These are phyloP conservation scores for Nothophytophthora sp. DNA, from an alignment of 352 stramenopile genomes.

Conservation along the genomic window DNA sequence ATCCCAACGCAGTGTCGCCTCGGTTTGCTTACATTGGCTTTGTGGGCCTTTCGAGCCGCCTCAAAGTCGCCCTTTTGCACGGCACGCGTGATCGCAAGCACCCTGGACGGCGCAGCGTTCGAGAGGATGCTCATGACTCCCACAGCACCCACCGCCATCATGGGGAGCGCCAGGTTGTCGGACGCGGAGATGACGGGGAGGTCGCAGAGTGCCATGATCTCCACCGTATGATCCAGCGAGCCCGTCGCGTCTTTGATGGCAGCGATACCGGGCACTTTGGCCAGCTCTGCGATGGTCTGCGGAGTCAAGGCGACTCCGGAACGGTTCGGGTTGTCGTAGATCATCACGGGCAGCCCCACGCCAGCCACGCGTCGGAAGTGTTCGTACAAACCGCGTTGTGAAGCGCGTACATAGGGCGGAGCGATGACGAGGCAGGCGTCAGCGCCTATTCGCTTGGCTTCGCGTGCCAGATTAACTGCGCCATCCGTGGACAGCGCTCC, in stretches of 20 bases:
- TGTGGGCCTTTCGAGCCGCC: constrained; percentile 57
- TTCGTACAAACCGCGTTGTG: constrained; percentile 89
- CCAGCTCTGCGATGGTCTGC: constrained; percentile 88
- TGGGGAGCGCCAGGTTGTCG: constrained; percentile 78
- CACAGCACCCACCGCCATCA: constrained; percentile 77
- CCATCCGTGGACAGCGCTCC: constrained; percentile 89
- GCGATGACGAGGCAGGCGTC: constrained; percentile 94
- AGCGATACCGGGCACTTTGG: constrained; percentile 91
- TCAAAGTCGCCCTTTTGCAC: constrained; percentile 60
- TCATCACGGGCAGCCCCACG: constrained; percentile 88
- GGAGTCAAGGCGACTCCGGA: constrained; percentile 92
- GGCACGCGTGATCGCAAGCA: constrained; percentile 63
- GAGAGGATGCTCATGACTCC: constrained; percentile 86
- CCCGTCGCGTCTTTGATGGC: constrained; percentile 96
- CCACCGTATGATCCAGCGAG: constrained; percentile 69
- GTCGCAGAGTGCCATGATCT: constrained; percentile 75
- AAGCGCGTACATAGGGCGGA: constrained; percentile 97
- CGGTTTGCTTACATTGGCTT: constrained; percentile 67
- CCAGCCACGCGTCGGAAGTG: constrained; percentile 85
- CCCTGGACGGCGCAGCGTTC: constrained; percentile 62
- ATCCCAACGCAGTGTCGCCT: too few relatives aligned
- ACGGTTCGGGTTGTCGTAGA: constrained; percentile 95
- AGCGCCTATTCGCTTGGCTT: constrained; percentile 87
- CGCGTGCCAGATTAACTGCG: constrained; percentile 59
- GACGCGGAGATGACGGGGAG: constrained; percentile 84